Conservation (phyloP, 306 rosid genomes). For the Medicago ruthenica region DNA sequence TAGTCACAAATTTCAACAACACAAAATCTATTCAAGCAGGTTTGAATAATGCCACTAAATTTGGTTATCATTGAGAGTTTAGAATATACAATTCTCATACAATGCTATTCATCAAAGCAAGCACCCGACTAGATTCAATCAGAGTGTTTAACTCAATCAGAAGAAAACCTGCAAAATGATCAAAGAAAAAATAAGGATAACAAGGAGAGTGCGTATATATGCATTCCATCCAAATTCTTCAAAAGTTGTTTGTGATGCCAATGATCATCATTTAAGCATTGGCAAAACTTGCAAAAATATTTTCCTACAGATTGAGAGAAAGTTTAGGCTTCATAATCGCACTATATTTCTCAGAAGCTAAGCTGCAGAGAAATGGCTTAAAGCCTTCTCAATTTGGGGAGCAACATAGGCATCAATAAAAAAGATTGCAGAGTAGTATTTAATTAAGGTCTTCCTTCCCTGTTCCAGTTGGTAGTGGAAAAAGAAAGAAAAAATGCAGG, state of each 20-base stretch:
- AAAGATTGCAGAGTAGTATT: neutral
- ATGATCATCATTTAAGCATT: slow-evolving; percentile 1
- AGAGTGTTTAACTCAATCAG: slow-evolving; percentile 51
- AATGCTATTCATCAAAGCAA: slow-evolving; percentile 48
- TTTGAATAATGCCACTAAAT: slow-evolving; percentile 55
- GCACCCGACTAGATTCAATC: slow-evolving; percentile 62
- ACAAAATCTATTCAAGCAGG: slow-evolving; percentile 48
- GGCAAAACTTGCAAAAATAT: slow-evolving; percentile 21
- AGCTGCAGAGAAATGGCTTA: slow-evolving; percentile 10
- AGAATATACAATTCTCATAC: slow-evolving; percentile 35
- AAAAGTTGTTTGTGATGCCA: slow-evolving; percentile 8
- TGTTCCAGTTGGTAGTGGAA: slow-evolving; percentile 29
- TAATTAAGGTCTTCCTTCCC: slow-evolving; percentile 14
- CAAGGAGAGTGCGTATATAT: slow-evolving; percentile 4
- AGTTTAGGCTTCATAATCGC: slow-evolving; percentile 29
- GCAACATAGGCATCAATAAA: slow-evolving; percentile 14
- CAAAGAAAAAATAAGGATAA: slow-evolving; percentile 26
- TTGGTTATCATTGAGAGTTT: slow-evolving; percentile 39
- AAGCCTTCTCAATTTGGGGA: slow-evolving; percentile 27
- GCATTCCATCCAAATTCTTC: slow-evolving; percentile 13
- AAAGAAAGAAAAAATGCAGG: neutral
- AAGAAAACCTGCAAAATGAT: slow-evolving; percentile 54
- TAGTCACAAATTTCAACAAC: slow-evolving; percentile 43
- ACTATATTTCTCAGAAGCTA: slow-evolving; percentile 10
- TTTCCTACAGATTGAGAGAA: slow-evolving; percentile 8